Evolutionary conservation across 495 filamentous ascomycete genomes (phyloP), one percentile per base, ranked within the genome.

Genomic region (Penicillium diatomitis): DNA sequence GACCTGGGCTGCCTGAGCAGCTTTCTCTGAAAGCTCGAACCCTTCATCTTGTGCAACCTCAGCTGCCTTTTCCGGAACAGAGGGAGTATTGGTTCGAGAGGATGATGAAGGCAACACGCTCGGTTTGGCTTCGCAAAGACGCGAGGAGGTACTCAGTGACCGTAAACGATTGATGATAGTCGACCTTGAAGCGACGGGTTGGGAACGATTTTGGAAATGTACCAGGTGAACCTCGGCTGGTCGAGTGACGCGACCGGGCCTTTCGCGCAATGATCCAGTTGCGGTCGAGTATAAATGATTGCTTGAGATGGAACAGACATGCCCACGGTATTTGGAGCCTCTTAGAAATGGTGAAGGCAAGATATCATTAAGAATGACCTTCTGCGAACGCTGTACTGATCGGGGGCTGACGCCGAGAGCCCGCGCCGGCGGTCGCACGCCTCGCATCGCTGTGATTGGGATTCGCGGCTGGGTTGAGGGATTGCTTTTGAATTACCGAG

Each of bases 1-100:
- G 39, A 97, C 71, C 55, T 96, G 82, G 4, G 89, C 83, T n/a
- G 89, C 91, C 61, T 90, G 83, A 4, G 80, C 77, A 34, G 89
- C 92, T 65, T 85, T 88, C 65, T 91, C 90, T 0, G 83, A 81
- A 28, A 78, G 66, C 54, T 71, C 76, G 58, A 87, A 87, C 32
- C 74, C 81, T 53, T 75, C 59, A n/a, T 76, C 73, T 35, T 76
- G 71, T 44, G 77, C 74, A 29, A 76, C 55, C 41, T 65, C 56
- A 35, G 62, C 64, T 5, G 48, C 50, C 10, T 37, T 44, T 51
- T 66, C 62, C 41, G 57, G 49, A 41, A 44, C 34, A 6, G 54
- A 36, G 31, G 41, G 56, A 12, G 31, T 56, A 32, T 49, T 51
- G 28, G 47, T 32, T 45, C 48, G 47, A 46, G 54, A 20, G 12